Percentiles rank a stretch among this genome's conserved stretches.
Evolutionary conservation across 2,329 filamentous ascomycete species (phyloP).

Genomic region (Ramichloridium luteum): DNA sequence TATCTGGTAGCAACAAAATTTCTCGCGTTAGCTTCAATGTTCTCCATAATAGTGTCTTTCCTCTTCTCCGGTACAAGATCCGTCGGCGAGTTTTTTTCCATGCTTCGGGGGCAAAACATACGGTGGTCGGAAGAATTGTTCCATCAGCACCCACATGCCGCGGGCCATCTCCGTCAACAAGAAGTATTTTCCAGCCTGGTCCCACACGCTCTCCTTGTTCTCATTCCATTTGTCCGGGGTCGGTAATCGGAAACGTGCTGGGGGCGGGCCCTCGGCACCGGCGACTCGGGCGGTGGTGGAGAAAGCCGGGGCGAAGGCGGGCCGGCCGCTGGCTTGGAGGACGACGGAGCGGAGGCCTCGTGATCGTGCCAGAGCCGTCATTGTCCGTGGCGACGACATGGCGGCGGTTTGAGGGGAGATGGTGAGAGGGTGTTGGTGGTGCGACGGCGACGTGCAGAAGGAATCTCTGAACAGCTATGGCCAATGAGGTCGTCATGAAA

Average conservation of each 20-base stretch:
- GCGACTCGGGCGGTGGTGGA: conserved; percentile 43
- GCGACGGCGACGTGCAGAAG: no score
- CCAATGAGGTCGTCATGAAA: conserved; percentile 1
- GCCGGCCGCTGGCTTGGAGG: conserved; percentile 26
- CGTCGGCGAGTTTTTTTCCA: conserved; percentile 1
- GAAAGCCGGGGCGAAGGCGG: conserved; percentile 44
- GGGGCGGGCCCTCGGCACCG: conserved; percentile 65
- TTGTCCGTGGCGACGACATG: conserved; percentile 38
- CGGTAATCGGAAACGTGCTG: conserved; percentile 67
- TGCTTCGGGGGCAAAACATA: conserved; percentile 43
- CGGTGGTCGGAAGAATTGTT: conserved; percentile 98
- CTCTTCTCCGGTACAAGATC: no score
- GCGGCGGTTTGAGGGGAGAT: conserved; percentile 10
- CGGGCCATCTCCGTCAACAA: conserved; percentile 89
- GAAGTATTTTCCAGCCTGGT: conserved; percentile 87
- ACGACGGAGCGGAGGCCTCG: conserved; percentile 30
- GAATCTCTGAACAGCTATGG: background rate
- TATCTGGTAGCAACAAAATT: no score
- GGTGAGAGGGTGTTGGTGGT: background rate
- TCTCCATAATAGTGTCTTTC: no score
- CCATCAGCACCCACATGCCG: conserved; percentile 94
- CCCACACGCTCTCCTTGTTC: conserved; percentile 61
- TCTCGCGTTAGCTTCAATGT: no score
- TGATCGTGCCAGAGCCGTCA: conserved; percentile 36
- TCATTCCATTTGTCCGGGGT: conserved; percentile 68